Base-by-base conservation (phyloP, 208 protist genomes). In the Crithidia thermophila region DNA sequence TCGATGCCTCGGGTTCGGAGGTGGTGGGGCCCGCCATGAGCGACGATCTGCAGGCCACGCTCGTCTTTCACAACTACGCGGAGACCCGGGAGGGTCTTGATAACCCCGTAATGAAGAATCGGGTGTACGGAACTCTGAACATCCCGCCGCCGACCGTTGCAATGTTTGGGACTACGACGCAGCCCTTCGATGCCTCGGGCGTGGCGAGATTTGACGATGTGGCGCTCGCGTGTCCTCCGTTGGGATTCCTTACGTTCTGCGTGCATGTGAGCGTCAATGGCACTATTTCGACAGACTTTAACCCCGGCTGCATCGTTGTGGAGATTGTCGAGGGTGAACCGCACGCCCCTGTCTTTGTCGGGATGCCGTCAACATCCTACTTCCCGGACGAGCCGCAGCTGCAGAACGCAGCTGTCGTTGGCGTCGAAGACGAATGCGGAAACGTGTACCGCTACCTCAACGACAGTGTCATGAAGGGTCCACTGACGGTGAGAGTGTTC, bases 321-420 rank as follows among this genome's bases (percentile, higher is more conserved):
- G 7, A 8, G 3, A 56, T 84, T 14, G 10, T 9, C 9, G 67
- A 75, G 27, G 75, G 79, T 21, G 4, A 6, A 4, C 53, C 79
- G 25, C 25, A 72, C 60, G 27, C 53, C 4, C 53, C 66, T 0
- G 18, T 20, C 11, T 75, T 85, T 21, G 68, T 72, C 0, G 52
- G 36, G 11, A 3, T n/a, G 39, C 79, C 71, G 16, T 79, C 71
- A 4, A 63, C 64, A 3, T 58, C 28, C 10, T 72, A 72, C 39
- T 67, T 52, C 51, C 55, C 61, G 14, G 52, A 61, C 30, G 49
- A 49, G 20, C 46, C 67, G 46, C 37, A 72, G 50, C 71, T 85
- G 37, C 3, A 13, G 27, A 21, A 56, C 21, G 75, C 81, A 56
- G 67, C 80, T 7, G 62, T 85, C 31, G 37, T 85, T 0, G 75